Evolutionary conservation across 106 monocot species (phyloP).

Genomic region (Allium sativum): DNA sequence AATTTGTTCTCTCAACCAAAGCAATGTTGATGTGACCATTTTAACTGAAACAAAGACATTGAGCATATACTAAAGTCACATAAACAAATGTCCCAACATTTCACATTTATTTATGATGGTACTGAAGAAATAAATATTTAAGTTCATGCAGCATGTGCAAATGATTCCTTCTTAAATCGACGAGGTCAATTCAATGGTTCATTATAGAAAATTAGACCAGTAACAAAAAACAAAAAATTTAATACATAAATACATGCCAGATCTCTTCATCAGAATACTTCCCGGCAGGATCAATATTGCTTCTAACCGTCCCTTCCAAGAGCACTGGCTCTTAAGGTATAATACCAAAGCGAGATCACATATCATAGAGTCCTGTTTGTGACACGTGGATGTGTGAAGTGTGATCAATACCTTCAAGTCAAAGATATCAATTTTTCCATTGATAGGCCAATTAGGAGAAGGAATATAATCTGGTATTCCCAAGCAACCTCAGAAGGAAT

Average conservation of each 20-base stretch:
- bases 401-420: conserved; percentile 72
- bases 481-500: conserved; percentile 90
- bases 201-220: too few species aligned
- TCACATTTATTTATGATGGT: too few species aligned
- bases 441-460: conserved; percentile 58
- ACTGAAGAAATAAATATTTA: too few species aligned
- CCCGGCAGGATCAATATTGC: conserved; percentile 64
- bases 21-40: too few species aligned
- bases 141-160: too few species aligned
- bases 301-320: conserved; percentile 78
- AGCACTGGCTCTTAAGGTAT: conserved; percentile 87
- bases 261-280: conserved; percentile 63
- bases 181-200: too few species aligned
- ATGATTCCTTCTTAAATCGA: too few species aligned
- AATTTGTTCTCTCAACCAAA: too few species aligned
- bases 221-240: not conserved
- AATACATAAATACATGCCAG: conserved; percentile 39
- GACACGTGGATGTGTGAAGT: not conserved
- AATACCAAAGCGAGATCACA: conserved; percentile 65
- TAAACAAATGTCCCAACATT: too few species aligned
- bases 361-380: conserved; percentile 61
- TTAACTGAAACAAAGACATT: too few species aligned
- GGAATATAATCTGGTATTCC: conserved; percentile 67
- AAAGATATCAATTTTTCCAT: conserved; percentile 56
- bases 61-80: too few species aligned